Percentiles rank a stretch among this genome's conserved stretches.
These are phyloP conservation scores for Leptographium radiaticola DNA, from an alignment of 2,329 filamentous ascomycete genomes.

Conservation along the genomic window DNA sequence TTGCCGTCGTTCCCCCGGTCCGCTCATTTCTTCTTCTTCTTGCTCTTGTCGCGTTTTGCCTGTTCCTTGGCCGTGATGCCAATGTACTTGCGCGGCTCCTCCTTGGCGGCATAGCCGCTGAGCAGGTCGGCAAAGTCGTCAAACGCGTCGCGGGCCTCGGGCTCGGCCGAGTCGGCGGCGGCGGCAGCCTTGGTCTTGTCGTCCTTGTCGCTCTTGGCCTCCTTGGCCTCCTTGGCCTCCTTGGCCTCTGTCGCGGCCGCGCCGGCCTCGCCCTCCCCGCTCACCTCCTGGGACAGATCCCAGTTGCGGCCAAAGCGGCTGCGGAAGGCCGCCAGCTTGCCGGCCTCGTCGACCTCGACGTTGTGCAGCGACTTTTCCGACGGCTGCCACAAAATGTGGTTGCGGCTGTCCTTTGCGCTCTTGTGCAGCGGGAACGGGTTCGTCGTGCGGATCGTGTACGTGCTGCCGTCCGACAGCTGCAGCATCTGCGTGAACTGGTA, in stretches of 20 bases:
- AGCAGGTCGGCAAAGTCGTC: slow-evolving; percentile 38
- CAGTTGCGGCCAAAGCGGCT: slow-evolving; percentile 72
- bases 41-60: slow-evolving; percentile 27
- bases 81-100: slow-evolving; percentile 23
- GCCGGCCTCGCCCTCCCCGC: slow-evolving; percentile 1
- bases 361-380: slow-evolving; percentile 67
- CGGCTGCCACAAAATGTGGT: slow-evolving; percentile 86
- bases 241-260: slow-evolving; percentile 7
- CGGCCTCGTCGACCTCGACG: slow-evolving; percentile 90
- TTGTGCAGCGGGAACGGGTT: slow-evolving; percentile 50
- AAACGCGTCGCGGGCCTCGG: slow-evolving; percentile 14
- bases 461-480: slow-evolving; percentile 80
- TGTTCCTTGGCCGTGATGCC: slow-evolving; percentile 26
- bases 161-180: background rate
- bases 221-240: slow-evolving; percentile 14
- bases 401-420: slow-evolving; percentile 69
- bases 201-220: slow-evolving; percentile 11
- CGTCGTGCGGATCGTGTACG: slow-evolving; percentile 68
- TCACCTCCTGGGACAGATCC: slow-evolving; percentile 42
- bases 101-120: slow-evolving; percentile 31
- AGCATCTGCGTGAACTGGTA: slow-evolving; percentile 97
- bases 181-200: background rate
- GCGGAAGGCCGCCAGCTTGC: slow-evolving; percentile 75
- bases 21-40: slow-evolving; percentile 21
- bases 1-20: background rate